These are phyloP conservation scores for Colletotrichum neosansevieriae DNA, from an alignment of 2,329 filamentous ascomycete genomes.

Conservation along the genomic window DNA sequence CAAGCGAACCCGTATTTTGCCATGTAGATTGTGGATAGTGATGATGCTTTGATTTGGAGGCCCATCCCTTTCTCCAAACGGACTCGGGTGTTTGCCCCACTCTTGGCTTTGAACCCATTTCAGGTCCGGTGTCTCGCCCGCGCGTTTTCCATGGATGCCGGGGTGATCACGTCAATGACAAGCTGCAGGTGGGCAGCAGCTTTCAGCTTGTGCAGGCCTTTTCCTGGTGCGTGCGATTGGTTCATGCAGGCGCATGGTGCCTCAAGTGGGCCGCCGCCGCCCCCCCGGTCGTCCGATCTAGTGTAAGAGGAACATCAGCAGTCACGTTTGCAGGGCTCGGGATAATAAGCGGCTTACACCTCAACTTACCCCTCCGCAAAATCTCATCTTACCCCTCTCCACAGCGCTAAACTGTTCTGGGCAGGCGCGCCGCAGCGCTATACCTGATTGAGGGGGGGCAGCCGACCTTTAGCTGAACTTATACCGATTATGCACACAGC, in stretches of 20 bases:
- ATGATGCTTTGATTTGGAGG: constrained; percentile 8
- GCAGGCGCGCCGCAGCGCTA: no score
- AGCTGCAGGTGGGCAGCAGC: not conserved
- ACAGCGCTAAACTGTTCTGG: no score
- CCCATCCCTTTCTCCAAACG: not conserved
- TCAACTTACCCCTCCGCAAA: no score
- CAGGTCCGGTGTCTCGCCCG: not conserved
- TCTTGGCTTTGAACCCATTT: not conserved
- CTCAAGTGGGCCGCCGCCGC: no score
- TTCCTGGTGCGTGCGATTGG: constrained; percentile 9
- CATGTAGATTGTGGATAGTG: not conserved
- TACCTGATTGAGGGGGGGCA: no score
- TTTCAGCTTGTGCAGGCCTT: no score
- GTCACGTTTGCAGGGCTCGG: no score
- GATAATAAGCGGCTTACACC: no score
- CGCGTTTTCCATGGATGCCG: no score
- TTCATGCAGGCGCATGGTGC: not conserved
- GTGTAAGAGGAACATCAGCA: not conserved
- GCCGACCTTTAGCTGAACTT: no score
- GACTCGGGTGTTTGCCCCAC: constrained; percentile 14
- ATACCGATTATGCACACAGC: no score
- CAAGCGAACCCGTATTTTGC: not conserved
- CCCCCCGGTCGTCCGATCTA: constrained; percentile 24
- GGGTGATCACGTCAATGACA: constrained; percentile 28
- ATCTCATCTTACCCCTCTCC: no score